Evolutionary conservation across 257 asterid species (phyloP), one percentile per base, ranked within the genome.

Genomic region (Coffea canephora): DNA sequence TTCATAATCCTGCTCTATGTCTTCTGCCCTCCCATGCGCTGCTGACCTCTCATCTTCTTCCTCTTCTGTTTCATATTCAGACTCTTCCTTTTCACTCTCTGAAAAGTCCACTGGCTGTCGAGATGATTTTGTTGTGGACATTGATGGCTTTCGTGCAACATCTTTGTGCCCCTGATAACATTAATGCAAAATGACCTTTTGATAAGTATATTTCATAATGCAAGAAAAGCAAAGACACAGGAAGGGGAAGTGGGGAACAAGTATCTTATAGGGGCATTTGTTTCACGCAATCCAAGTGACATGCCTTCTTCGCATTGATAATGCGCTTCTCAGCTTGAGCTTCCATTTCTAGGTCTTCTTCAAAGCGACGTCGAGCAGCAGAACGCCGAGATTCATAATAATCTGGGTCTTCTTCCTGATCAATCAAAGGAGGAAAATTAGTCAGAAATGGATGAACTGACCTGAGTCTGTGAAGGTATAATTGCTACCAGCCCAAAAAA

Each of bases 291-390:
- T 73, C 39, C 43, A 73, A 69, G 77, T 76, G 64, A 74, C 87
- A 48, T 87, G 87, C 99, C 97, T 96, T 96, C 91, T 96, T 96
- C 52, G 98, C 97, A 87, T 85, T 92, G 48, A 92, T 89, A 77
- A 96, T 96, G 78, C 96, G 98, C 88, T 88, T 96, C 88, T 91
- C 98, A 46, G 97, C 96, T 84, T 87, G 96, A 84, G 97, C 97
- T 91, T 95, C 99, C 91, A 81, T 76, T 81, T 96, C 99, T 36
- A 94, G 84, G 85, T 94, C 98, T 25, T 91, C 97, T 77, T 94
- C 97, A 78, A 88, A 91, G 82, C 93, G 97, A 67, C 84, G 98
- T 61, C 89, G 92, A 84, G 81, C 91, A 83, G 94, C 81, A 82
- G 97, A 87, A 39, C 93, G 85, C 66, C 95, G 91, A 70, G 93